Percentiles rank a stretch among this genome's conserved stretches.
These are phyloP conservation scores for Nyssa sinensis DNA, from an alignment of 148 eudicot genomes.

Conservation along the genomic window DNA sequence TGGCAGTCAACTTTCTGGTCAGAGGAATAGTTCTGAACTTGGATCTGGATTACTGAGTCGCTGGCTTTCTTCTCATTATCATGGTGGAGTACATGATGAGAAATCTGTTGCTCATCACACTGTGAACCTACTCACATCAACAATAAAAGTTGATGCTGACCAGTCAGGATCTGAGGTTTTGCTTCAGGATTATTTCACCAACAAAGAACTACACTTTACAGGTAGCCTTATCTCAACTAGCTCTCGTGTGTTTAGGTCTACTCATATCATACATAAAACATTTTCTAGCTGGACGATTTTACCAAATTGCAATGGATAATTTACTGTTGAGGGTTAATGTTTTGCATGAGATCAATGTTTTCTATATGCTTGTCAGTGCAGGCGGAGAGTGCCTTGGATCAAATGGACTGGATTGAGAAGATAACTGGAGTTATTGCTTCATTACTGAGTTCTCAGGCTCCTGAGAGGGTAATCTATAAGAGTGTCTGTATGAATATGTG, in stretches of 20 bases:
- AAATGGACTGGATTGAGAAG: conserved; percentile 99
- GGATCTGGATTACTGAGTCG: conserved; percentile 97
- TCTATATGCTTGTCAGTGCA: conserved; percentile 35
- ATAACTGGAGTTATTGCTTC: conserved; percentile 99
- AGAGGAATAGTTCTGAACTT: conserved; percentile 96
- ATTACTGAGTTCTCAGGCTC: conserved; percentile 88
- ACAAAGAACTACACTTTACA: conserved; percentile 95
- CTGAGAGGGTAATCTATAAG: conserved; percentile 73
- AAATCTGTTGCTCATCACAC: conserved; percentile 97
- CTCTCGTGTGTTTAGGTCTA: neutral
- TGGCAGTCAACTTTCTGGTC: conserved; percentile 79
- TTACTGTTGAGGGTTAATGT: conserved; percentile 2
- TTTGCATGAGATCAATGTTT: conserved; percentile 8
- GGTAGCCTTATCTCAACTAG: conserved; percentile 36
- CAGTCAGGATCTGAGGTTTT: conserved; percentile 96
- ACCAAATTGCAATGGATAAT: neutral
- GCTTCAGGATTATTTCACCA: conserved; percentile 97
- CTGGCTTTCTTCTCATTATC: conserved; percentile 98
- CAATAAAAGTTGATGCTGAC: conserved; percentile 97
- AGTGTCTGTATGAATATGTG: neutral
- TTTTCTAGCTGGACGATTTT: neutral
- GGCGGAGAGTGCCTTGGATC: conserved; percentile 99
- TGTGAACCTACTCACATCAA: conserved; percentile 88
- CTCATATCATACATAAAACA: neutral
- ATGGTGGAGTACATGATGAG: conserved; percentile 94